Base-by-base conservation (phyloP, 495 filamentous ascomycete species). In the Pseudotulostoma volvatum region DNA sequence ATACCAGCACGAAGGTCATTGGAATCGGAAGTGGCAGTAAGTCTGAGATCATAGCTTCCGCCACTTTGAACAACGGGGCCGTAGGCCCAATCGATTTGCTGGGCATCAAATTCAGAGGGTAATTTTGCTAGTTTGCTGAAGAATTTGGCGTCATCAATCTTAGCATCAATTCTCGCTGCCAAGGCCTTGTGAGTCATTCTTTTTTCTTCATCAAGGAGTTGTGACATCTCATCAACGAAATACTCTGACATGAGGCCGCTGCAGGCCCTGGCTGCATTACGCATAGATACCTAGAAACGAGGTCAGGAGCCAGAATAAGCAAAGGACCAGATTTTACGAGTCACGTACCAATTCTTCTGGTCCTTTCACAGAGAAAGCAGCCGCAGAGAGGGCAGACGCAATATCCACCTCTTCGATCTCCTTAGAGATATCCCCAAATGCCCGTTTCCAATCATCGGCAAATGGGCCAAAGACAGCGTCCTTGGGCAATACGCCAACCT, bases 181-280 rank as follows among this genome's bases (percentile, higher is more conserved):
- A 99, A 70, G 14, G 71, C 68, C 45, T 76, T 79, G 56, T 99
- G 88, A 25, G 84, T 88, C 52, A 96, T 84, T 49, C 94, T 93
- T 64, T 94, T 92, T 55, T 94, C 90, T 44, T 81, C 78, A 45
- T 99, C 90, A 40, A 99, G 72, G 36, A 95, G 74, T 42, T 77
- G 77, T 31, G 88, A 93, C 86, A 99, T 95, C 53, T 94, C 84
- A 54, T 96, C 92, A 38, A 95, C 75, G 54, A 95, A 95, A 56
- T 86, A 96, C 38, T 84, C 81, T 16, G 81, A 81, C 73, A 96
- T 83, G 23, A 95, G 64, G 31, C 83, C 86, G 42, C 87, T 85
- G 44, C 86, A 92, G 20, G 88, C 87, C 49, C 87, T 76, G 9
- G 90, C 92, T 2, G 90, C 84, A 47, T 84, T 87, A 33, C 92